Evolutionary conservation across 139 green algal species (phyloP).

Genomic region (Chlamydomonas eustigma): DNA sequence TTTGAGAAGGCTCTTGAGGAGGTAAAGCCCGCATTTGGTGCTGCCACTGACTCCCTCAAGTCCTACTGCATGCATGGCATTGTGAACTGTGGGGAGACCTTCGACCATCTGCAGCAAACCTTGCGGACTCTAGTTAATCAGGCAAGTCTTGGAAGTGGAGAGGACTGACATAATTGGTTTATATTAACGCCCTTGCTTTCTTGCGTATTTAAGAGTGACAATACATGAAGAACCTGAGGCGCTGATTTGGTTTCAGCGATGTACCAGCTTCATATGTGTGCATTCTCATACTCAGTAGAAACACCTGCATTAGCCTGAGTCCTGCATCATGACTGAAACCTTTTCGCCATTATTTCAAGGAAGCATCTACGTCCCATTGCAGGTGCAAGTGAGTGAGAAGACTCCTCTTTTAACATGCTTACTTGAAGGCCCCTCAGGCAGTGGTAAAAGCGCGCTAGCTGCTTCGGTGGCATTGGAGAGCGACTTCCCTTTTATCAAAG

Average conservation of each 20-base stretch:
- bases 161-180: too few relatives aligned
- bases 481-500: constrained; percentile 92
- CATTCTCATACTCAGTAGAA: too few relatives aligned
- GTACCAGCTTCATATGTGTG: too few relatives aligned
- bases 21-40: constrained; percentile 94
- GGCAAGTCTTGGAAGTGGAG: constrained; percentile 6
- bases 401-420: constrained; percentile 86
- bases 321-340: background rate
- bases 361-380: background rate
- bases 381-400: constrained; percentile 73
- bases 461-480: constrained; percentile 79
- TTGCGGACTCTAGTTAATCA: constrained; percentile 46
- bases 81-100: constrained; percentile 70
- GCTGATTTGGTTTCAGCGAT: too few relatives aligned
- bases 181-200: too few relatives aligned
- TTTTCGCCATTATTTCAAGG: background rate
- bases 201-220: too few relatives aligned
- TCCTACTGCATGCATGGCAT: constrained; percentile 86
- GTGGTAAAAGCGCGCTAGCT: constrained; percentile 93
- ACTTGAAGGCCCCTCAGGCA: constrained; percentile 80
- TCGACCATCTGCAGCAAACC: constrained; percentile 72
- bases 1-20: constrained; percentile 88
- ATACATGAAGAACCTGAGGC: too few relatives aligned
- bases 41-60: constrained; percentile 77
- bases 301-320: too few relatives aligned